phyloP scores from a whole-genome alignment of 495 filamentous ascomycete genomes.

The Neurospora sp. region DNA sequence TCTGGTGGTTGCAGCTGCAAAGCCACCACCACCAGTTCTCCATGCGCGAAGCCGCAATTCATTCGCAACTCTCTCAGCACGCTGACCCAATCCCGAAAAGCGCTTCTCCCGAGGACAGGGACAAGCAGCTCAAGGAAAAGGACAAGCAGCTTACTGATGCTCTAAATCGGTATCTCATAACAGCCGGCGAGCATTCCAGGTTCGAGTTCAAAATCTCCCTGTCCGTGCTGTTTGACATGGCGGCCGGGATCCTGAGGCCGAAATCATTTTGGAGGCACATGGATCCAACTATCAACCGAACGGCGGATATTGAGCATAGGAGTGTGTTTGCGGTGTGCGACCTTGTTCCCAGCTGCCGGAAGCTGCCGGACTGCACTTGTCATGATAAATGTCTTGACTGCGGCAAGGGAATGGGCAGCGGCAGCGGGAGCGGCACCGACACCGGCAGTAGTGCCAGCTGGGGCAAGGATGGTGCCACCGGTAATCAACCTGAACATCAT shows the following conservation, averaged over 20 bases:
- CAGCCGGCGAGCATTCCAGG: background rate
- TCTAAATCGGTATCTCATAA: background rate
- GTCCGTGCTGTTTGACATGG: background rate
- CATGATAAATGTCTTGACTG: background rate
- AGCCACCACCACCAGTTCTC: background rate
- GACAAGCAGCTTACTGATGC: background rate
- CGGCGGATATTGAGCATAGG: background rate
- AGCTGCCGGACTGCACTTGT: background rate
- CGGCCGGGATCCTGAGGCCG: background rate
- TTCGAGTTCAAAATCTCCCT: background rate
- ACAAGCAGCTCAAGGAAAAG: background rate
- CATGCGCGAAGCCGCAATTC: background rate
- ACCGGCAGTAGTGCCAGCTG: background rate
- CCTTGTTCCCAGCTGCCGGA: background rate
- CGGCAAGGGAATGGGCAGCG: background rate
- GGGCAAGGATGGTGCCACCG: background rate
- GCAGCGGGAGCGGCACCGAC: background rate
- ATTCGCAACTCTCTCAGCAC: background rate
- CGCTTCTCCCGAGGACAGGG: background rate
- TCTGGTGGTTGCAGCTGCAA: background rate
- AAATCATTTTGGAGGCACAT: background rate
- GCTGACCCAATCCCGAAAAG: background rate
- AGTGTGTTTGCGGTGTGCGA: background rate
- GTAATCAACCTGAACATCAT: background rate
- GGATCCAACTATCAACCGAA: background rate